phyloP scores from a whole-genome alignment of 2,329 filamentous ascomycete genomes.

The Venturia pyrina region DNA sequence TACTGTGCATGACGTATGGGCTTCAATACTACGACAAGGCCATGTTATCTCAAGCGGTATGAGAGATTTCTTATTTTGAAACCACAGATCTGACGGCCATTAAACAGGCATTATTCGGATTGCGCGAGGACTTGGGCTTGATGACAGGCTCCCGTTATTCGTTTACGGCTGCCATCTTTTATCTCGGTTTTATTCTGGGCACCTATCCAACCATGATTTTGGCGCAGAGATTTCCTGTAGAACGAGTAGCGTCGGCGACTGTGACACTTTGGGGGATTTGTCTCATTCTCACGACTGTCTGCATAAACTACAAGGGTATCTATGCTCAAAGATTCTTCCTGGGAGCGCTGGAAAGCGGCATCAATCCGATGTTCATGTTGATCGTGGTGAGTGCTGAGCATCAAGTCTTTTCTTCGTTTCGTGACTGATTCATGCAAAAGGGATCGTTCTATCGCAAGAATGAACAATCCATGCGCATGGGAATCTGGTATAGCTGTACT shows the following conservation, averaged over 20 bases:
- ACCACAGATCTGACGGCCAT: not conserved
- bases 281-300: constrained; percentile 30
- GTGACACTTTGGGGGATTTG: constrained; percentile 30
- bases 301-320: constrained; percentile 14
- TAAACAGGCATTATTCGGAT: constrained; percentile 30
- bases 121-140: constrained; percentile 32
- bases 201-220: constrained; percentile 35
- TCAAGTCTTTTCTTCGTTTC: too few relatives aligned
- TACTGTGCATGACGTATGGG: constrained; percentile 36
- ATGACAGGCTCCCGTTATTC: constrained; percentile 35
- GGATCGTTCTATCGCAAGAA: constrained; percentile 17
- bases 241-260: constrained; percentile 32
- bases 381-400: constrained; percentile 23
- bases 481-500: constrained; percentile 17
- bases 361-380: constrained; percentile 41
- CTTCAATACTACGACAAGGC: constrained; percentile 44
- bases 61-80: not conserved
- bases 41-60: constrained; percentile 43
- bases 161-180: constrained; percentile 37
- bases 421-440: not conserved
- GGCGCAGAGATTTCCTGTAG: constrained; percentile 37
- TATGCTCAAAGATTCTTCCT: constrained; percentile 36
- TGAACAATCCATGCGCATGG: constrained; percentile 16
- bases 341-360: constrained; percentile 39
- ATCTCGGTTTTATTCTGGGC: constrained; percentile 39